These are phyloP conservation scores for Boletus coccyginus DNA, from an alignment of 768 basidiomycete species.

Conservation along the genomic window DNA sequence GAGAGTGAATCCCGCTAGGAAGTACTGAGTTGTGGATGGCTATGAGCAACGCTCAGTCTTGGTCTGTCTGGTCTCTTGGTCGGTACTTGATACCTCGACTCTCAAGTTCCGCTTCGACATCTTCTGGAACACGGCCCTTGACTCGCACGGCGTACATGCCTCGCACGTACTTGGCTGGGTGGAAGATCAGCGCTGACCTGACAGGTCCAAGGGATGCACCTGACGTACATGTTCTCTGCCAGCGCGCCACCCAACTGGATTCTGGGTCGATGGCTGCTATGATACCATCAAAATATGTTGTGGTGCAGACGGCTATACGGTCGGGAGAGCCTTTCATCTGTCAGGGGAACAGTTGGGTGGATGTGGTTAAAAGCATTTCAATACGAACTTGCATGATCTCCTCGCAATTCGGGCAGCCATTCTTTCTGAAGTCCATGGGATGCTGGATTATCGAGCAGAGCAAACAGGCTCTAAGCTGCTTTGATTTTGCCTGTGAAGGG, in stretches of 20 bases:
- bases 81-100: slow-evolving; percentile 78
- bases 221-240: slow-evolving; percentile 87
- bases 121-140: slow-evolving; percentile 80
- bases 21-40: not conserved
- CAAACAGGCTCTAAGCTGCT: slow-evolving; percentile 84
- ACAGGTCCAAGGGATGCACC: not conserved
- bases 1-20: not conserved
- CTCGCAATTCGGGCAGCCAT: slow-evolving; percentile 97
- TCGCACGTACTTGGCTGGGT: slow-evolving; percentile 79
- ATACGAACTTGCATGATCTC: slow-evolving; percentile 81
- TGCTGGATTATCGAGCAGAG: slow-evolving; percentile 90
- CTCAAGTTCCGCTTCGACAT: slow-evolving; percentile 79
- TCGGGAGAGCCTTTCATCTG: slow-evolving; percentile 90
- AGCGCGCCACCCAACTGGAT: slow-evolving; percentile 92
- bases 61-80: slow-evolving; percentile 78
- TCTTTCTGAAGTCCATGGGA: slow-evolving; percentile 76
- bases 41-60: slow-evolving; percentile 43
- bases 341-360: not conserved
- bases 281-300: slow-evolving; percentile 88
- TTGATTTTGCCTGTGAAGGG: slow-evolving; percentile 61
- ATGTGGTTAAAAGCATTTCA: not conserved
- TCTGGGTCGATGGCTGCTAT: slow-evolving; percentile 85
- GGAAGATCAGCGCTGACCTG: slow-evolving; percentile 3
- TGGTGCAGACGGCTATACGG: slow-evolving; percentile 82
- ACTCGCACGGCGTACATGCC: slow-evolving; percentile 95